Evolutionary conservation across 75 land plant species (phyloP).

Genomic region (Cryptomeria japonica): DNA sequence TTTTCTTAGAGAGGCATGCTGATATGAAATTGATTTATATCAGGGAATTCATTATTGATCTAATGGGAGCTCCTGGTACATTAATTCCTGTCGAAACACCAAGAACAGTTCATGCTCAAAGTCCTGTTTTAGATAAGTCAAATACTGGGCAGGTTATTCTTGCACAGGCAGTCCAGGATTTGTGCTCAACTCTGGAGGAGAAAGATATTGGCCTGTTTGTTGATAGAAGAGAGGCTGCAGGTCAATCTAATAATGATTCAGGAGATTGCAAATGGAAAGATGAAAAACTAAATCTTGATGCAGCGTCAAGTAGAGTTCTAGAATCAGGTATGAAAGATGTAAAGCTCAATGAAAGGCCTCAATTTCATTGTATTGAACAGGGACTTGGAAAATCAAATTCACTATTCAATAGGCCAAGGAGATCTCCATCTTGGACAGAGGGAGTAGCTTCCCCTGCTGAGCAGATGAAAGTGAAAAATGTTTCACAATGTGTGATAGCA

Average conservation of each 20-base stretch:
- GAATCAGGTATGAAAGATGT: slow-evolving; percentile 2
- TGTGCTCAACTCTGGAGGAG: slow-evolving; percentile 21
- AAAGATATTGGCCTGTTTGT: neutral
- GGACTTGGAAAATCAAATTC: slow-evolving; percentile 33
- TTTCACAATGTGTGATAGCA: slow-evolving; percentile 77
- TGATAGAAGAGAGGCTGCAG: neutral
- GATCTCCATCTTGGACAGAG: slow-evolving; percentile 28
- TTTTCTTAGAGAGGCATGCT: neutral
- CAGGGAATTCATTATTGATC: slow-evolving; percentile 91
- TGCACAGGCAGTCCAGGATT: slow-evolving; percentile 18
- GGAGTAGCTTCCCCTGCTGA: slow-evolving; percentile 36
- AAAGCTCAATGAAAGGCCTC: slow-evolving; percentile 5
- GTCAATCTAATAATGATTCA: neutral
- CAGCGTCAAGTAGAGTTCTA: neutral
- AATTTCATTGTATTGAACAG: slow-evolving; percentile 25
- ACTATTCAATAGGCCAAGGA: slow-evolving; percentile 3
- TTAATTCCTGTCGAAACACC: slow-evolving; percentile 78
- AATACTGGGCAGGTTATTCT: slow-evolving; percentile 13
- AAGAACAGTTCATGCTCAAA: slow-evolving; percentile 34
- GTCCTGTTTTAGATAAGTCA: slow-evolving; percentile 25
- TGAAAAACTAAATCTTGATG: neutral
- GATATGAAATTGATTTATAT: slow-evolving; percentile 6
- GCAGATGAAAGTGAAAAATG: slow-evolving; percentile 70
- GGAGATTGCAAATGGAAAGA: neutral
- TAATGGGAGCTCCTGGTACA: slow-evolving; percentile 94